Percentiles rank a stretch among this genome's conserved stretches.
These are phyloP conservation scores for Talaromyces funiculosus DNA, from an alignment of 2,329 filamentous ascomycete genomes.

Conservation along the genomic window DNA sequence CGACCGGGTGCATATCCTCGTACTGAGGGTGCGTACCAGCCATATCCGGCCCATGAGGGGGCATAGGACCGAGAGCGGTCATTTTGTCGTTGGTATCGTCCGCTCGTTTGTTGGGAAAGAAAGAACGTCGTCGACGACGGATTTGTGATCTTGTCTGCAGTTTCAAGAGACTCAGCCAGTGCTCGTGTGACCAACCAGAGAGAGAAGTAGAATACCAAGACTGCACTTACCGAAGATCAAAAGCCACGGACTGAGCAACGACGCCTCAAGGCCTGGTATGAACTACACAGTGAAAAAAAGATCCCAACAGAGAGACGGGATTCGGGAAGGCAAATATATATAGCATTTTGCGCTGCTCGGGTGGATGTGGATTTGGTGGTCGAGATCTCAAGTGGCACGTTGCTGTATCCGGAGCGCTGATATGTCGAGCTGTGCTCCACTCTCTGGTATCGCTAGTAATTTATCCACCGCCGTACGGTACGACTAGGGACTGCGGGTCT, in stretches of 20 bases:
- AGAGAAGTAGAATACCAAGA: background rate
- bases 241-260: constrained; percentile 1
- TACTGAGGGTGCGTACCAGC: constrained; percentile 39
- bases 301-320: background rate
- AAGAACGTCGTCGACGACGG: background rate
- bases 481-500: background rate
- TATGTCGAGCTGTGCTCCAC: constrained; percentile 1
- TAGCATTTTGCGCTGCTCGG: background rate
- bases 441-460: background rate
- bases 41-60: constrained; percentile 46
- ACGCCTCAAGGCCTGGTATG: constrained; percentile 6
- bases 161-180: background rate
- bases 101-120: background rate
- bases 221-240: constrained; percentile 1
- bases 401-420: constrained; percentile 10
- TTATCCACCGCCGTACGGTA: background rate
- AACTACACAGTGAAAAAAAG: background rate
- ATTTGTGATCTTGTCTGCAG: background rate
- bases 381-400: constrained; percentile 6
- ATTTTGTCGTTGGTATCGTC: constrained; percentile 18
- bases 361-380: background rate
- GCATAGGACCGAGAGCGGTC: constrained; percentile 36
- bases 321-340: background rate
- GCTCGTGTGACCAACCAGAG: background rate
- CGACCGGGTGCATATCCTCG: constrained; percentile 51